Percentiles rank a stretch among this genome's conserved stretches.
These are phyloP conservation scores for Globisporangium viniferum DNA, from an alignment of 352 stramenopile species.

Conservation along the genomic window DNA sequence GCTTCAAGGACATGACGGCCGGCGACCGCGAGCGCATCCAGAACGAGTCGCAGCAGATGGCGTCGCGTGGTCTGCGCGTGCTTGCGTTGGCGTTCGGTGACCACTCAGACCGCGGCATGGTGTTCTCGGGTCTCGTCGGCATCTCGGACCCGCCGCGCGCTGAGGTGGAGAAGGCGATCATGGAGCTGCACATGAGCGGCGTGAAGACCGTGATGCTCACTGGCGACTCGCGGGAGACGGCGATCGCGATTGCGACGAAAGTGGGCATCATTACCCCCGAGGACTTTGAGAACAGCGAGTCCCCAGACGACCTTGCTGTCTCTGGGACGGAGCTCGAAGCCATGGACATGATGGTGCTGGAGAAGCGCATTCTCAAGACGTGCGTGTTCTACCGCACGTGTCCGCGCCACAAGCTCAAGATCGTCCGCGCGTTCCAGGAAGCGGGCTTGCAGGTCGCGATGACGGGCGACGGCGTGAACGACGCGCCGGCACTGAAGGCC, in stretches of 20 bases:
- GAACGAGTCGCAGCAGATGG: constrained; percentile 62
- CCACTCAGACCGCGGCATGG: constrained; percentile 77
- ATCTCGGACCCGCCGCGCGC: constrained; percentile 85
- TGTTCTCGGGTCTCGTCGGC: constrained; percentile 92
- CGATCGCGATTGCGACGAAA: constrained; percentile 92
- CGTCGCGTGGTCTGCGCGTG: constrained; percentile 76
- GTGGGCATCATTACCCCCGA: constrained; percentile 89
- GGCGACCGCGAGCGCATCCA: constrained; percentile 66
- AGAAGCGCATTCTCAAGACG: constrained; percentile 86
- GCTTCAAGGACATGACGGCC: constrained; percentile 58
- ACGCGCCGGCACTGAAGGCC: constrained; percentile 96
- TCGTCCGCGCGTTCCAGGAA: constrained; percentile 92
- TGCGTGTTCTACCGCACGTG: constrained; percentile 95
- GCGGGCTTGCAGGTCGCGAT: constrained; percentile 91
- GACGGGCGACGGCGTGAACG: constrained; percentile 99
- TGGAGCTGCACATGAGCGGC: constrained; percentile 47
- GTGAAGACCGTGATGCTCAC: constrained; percentile 92
- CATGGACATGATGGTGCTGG: constrained; percentile 81
- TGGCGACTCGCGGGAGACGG: constrained; percentile 95
- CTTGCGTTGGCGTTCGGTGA: constrained; percentile 89
- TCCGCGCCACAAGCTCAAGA: constrained; percentile 94
- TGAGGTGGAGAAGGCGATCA: constrained; percentile 63
- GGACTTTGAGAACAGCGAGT: constrained; percentile 36
- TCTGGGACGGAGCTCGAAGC: constrained; percentile 88
- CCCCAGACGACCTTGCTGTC: constrained; percentile 54